Evolutionary conservation across 305 asterid species (phyloP), one percentile per base, ranked within the genome.

Genomic region (Petunia hybrid): DNA sequence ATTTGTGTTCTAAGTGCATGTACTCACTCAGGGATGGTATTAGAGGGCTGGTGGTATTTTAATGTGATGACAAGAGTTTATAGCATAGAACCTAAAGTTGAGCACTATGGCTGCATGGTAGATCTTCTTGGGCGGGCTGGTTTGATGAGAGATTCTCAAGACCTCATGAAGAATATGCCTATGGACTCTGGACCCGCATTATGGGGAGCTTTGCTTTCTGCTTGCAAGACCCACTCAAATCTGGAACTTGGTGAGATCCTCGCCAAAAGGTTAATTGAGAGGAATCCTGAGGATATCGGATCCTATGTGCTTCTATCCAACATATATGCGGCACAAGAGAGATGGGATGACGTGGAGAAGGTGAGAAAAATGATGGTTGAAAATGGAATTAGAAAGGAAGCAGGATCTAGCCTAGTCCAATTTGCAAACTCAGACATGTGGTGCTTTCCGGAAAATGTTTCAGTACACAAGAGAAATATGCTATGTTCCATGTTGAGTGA

Each of bases 41-140:
- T 85, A 62, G 90, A 86, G 86, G 89, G 89, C 0, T 86, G 90
- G 89, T 86, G 85, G 87, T 84, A 48, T 71, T 87, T 87, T 51
- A 80, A 82, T 63, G 36, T 82, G 12, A 87, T 87, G 90, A 78
- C 70, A n/a, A 82, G 83, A 81, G 83, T 77, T 65, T 84, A 82
- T 67, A 63, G 46, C 3, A 82, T 86, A 71, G 84, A 80, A 43
- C 90, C 88, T 22, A 85, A 78, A 42, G 84, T 82, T 75, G 87
- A 87, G 76, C 90, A 87, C 77, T 86, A 82, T 5, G 89, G 90
- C 7, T 87, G 90, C 80, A 80, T 85, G 90, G 80, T 85, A 73
- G 85, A 84, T 82, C 86, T 87, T 61, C 85, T 87, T 36, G 79
- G 86, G 1, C 75, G 78, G 38, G 83, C 85, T 76, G 87, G 90